Base-by-base conservation (phyloP, 2,329 filamentous ascomycete genomes). In the Penicillium sp. region DNA sequence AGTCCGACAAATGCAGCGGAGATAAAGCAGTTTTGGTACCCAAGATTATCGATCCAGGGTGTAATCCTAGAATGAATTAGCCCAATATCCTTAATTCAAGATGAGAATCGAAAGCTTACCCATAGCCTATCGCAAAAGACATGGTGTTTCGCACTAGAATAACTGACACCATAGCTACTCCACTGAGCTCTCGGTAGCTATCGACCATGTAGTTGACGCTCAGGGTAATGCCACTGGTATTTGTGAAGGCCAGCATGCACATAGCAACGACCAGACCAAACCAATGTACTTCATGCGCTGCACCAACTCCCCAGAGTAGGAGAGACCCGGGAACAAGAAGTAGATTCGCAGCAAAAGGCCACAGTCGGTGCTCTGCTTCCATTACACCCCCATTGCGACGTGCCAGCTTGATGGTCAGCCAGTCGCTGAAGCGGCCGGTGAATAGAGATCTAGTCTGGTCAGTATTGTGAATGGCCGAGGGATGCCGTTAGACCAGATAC, bases 61-160 rank as follows among this genome's bases (percentile, higher is more conserved):
- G 77, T 81, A 46, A 81, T 77, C 1, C 74, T 74, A 55, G 16
- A 9, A 24, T 8, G 40, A 34, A 26, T 57, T 36, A 59, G 40
- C 33, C 9, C 5, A n/a, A 26, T 36, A 33, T 19, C 28, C 6
- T 18, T n/a, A 1, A 16, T 14, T 36, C 14, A 31, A 42, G 36
- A 10, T 13, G 9, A 18, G 9, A 21, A n/a, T 10, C 24, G 24
- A 36, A 31, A 56, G n/a, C 66, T 52, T 59, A 70, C 65, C 73
- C 77, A 57, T 77, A 77, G 3, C 74, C 70, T 45, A 80, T 75
- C 0, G 74, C 78, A 58, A 80, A 80, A 0, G 71, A 73, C 73
- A 80, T 78, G 1, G 77, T 79, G 55, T 80, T 80, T 3, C 78
- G 72, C 13, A 80, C 73, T 19, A 79, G 51, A 47, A 80, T 80